Base-by-base conservation (phyloP, 2,329 filamentous ascomycete genomes). In the Laburnicola sp. region DNA sequence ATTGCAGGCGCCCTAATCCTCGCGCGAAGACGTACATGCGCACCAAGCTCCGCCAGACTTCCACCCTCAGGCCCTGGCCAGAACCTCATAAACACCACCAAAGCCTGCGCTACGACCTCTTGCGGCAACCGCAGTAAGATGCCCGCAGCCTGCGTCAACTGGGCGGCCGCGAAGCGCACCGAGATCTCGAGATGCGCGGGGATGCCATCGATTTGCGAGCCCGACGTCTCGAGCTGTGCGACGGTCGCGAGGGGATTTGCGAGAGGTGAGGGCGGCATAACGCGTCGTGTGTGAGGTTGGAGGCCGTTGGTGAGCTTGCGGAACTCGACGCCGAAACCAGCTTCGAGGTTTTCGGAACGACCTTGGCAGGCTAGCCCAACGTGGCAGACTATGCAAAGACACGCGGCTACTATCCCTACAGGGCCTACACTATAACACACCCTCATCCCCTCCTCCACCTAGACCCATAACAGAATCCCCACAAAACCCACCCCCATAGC, bases 41-140 rank as follows among this genome's bases (percentile, higher is more conserved):
- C 56, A 73, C 74, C 76, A 82, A 82, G 72, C 26, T 78, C 73
- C 0, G 72, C 66, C 16, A 80, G 59, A 59, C 78, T 80, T 4
- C 76, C 77, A 28, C 77, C 77, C 48, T 79, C 65, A 75, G 79
- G 48, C 72, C 83, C 67, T 76, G 91, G 76, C 87, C 89, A 96
- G 74, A 91, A 94, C 10, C 93, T 83, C 45, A 87, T 86, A 30
- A 96, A 83, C 0, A 94, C 75, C 35, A 97, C 85, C 66, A 92
- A 89, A 2, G 92, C 90, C 65, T 91, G 89, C 3, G 91, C 89
- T 34, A 94, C 89, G 34, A 90, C 84, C 60, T 91, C 89, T 69
- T 96, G 91, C 5, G 91, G 89, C 34, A 97, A 80, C 41, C 89
- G 84, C 2, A 99, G 81, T 16, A 97, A 82, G 44, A 95, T 81